Base-by-base conservation (phyloP, 2,329 filamentous ascomycete genomes). In the Hymenoscyphus scutula region DNA sequence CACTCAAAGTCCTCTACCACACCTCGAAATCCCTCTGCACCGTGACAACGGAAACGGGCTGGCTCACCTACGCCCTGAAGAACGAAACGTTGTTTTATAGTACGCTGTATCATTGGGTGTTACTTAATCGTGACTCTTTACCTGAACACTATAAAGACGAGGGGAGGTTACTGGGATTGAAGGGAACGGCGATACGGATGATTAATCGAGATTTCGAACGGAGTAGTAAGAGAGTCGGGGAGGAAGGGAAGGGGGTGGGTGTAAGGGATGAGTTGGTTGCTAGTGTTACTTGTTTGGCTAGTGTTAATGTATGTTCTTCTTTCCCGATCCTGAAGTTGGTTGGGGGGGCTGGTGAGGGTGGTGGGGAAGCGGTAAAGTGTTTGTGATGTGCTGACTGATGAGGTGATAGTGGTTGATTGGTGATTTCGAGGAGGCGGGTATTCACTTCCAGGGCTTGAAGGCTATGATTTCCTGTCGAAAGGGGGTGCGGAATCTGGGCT, bases 51-150 rank as follows among this genome's bases (percentile, higher is more conserved):
- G 58, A 60, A 37, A 60, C 58, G 2, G 58, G 58, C 15, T 60
- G 58, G 58, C 58, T 60, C 41, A 45, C 51, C 13, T 60, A 60
- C 34, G 58, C 58, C 23, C 13, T 60, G 1, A 41, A n/a, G 27
- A 34, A 60, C 32, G 13, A 19, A 11, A 53, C 38, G 23, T 23
- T 60, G 4, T 55, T 60, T 25, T 23, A 60, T 25, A 55, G 51
- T 34, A 60, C 58, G 10, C 54, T 60, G 13, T 60, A 56, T 13
- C 58, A 60, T 19, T 60, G 58, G 58, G 58, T 53, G 8, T 45
- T 60, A 23, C 30, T 60, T 15, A 55, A 60, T 34, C 19, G 32
- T 5, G 34, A 55, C 8, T 38, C 25, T 3, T 11, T 56, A 8
- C 58, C 58, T 30, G n/a, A 6, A 2, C 1, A 3, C 2, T 55